These are phyloP conservation scores for Tarenaya hassleriana DNA, from an alignment of 345 rosid species.

Conservation along the genomic window DNA sequence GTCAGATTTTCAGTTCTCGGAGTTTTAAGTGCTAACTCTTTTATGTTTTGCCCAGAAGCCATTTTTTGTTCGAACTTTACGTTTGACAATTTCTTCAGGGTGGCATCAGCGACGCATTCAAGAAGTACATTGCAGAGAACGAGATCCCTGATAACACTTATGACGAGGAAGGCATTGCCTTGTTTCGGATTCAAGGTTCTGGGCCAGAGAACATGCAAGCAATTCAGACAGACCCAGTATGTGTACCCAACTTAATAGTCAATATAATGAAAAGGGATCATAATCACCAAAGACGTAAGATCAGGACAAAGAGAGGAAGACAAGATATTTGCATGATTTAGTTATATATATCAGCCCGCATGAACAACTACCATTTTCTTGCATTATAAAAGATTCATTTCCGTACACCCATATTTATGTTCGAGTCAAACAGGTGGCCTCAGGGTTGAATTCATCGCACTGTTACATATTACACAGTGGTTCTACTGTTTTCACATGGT, in stretches of 20 bases:
- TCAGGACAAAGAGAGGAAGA: background rate
- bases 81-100: slow-evolving; percentile 45
- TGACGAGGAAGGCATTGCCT: slow-evolving; percentile 66
- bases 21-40: background rate
- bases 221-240: slow-evolving; percentile 90
- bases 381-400: slow-evolving; percentile 5
- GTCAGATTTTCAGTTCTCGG: slow-evolving; percentile 8
- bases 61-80: slow-evolving; percentile 5
- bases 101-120: slow-evolving; percentile 81
- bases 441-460: slow-evolving; percentile 85
- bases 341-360: too few relatives aligned
- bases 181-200: slow-evolving; percentile 88
- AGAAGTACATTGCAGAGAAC: slow-evolving; percentile 62
- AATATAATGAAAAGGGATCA: too few relatives aligned
- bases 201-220: slow-evolving; percentile 99
- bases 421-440: slow-evolving; percentile 53
- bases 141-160: slow-evolving; percentile 77
- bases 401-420: background rate
- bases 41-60: slow-evolving; percentile 4
- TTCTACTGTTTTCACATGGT: slow-evolving; percentile 81
- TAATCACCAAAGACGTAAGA: too few relatives aligned
- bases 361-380: too few relatives aligned
- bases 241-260: slow-evolving; percentile 11
- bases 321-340: background rate
- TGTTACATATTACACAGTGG: slow-evolving; percentile 84